Base-by-base conservation (phyloP, 2,329 filamentous ascomycete species). In the Calonectria montana region DNA sequence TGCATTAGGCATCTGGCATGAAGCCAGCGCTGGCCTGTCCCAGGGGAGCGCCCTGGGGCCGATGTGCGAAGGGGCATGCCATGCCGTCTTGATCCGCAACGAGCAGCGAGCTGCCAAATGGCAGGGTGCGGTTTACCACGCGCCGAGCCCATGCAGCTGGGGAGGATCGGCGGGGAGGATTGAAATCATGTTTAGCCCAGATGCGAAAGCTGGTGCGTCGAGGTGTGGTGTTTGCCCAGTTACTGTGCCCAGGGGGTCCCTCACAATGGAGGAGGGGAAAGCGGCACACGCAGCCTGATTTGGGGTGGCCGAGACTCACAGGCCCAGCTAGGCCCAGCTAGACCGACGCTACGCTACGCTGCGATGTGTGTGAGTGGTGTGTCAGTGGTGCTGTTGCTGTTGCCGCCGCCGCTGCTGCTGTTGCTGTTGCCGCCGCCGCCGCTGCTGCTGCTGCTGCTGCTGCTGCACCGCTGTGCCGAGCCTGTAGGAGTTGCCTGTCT, bases 91-190 rank as follows among this genome's bases (percentile, higher is more conserved):
- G 55, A 25, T 41, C 55, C 50, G 50, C 50, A 23, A 25, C 21
- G 53, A 35, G 31, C 7, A 18, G 2, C 35, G 21, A 43, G 31
- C 59, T 47, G 37, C 25, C 59, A 63, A 47, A 47, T 41, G 18
- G 39, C 59, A 41, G 37, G 37, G 23, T 21, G 59, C 37, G 25
- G 27, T 63, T 63, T 43, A 8, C 39, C 65, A 43, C 25, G 64
- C 64, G 35, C 48, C 21, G 29, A 39, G 37, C 39, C 25, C 25
- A 67, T 43, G 43, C 18, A 37, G 27, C 50, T 55, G 45, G 45
- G 64, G 65, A 41, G 55, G 65, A 67, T 67, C 65, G 65, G 65
- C 65, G 65, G 50, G 64, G 64, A 59, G 63, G 63, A 55, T 65
- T 65, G 48, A 65, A 55, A 65, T 65, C 63, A 47, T 65, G n/a